Evolutionary conservation across 228 moss, liverwort and hornwort genomes (phyloP).

Genomic region (Sphagnum magellanicum): DNA sequence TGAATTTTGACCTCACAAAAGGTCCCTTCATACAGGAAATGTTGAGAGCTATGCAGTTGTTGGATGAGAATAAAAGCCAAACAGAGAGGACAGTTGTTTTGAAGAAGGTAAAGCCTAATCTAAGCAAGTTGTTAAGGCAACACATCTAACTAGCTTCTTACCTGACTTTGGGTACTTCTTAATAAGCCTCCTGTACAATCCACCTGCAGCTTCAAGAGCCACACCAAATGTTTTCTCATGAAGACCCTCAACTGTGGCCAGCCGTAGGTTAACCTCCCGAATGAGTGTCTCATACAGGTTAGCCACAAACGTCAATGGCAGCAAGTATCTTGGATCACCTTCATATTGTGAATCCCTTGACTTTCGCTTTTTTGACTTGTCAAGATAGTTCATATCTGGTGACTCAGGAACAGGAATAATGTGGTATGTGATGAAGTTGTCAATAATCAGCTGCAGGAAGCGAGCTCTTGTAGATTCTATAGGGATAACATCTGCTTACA

Average conservation of each 20-base stretch:
- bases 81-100: too few relatives aligned
- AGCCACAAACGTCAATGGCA: constrained; percentile 96
- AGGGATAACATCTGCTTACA: constrained; percentile 73
- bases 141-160: constrained; percentile 10
- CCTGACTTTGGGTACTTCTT: constrained; percentile 98
- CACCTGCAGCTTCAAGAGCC: constrained; percentile 97
- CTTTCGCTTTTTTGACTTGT: constrained; percentile 90
- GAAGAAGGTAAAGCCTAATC: too few relatives aligned
- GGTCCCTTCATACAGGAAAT: too few relatives aligned
- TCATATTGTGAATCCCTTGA: constrained; percentile 78
- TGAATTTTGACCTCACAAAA: too few relatives aligned
- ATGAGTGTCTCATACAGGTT: constrained; percentile 96
- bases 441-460: constrained; percentile 92
- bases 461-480: constrained; percentile 93
- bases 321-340: constrained; percentile 86
- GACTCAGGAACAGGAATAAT: constrained; percentile 67
- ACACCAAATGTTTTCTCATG: constrained; percentile 99
- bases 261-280: constrained; percentile 81
- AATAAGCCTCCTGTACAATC: constrained; percentile 89
- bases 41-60: too few relatives aligned
- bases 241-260: constrained; percentile 86
- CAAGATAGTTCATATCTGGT: constrained; percentile 73
- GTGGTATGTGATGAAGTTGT: constrained; percentile 80
- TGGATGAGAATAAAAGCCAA: too few relatives aligned
- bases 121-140: too few relatives aligned